Base-by-base conservation (phyloP, 192 early-diverging fungal species). In the Coemansia sp. region DNA sequence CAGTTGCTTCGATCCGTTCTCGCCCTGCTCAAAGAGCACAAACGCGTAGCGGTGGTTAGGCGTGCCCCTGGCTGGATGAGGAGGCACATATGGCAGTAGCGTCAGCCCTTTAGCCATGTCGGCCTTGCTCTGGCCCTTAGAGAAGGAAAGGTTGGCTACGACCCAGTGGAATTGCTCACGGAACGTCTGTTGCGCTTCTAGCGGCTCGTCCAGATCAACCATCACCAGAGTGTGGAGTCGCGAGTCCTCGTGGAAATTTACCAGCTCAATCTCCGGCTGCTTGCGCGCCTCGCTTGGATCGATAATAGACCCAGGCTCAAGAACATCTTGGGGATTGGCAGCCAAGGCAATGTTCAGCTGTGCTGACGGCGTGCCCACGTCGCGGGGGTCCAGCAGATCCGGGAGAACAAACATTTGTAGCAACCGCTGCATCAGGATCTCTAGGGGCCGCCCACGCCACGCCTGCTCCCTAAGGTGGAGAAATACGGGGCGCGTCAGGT, bases 381-480 rank as follows among this genome's bases (percentile, higher is more conserved):
- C 63, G 26, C 87, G 77, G 14, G 76, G 68, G 24, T 84, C 83
- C 16, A 92, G 74, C n/a, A 91, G 53, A 74, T 92, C 91, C 5
- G 91, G 91, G 33, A 88, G 72, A 40, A 92, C 90, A 75, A 78
- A 88, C 91, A 92, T 92, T 69, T 91, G 90, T 40, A 85, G 76
- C 37, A 88, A 58, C 46, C 91, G 86, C 71, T 92, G 86, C 82
- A 88, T 82, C 64, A 90, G 69, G 39, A 86, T 77, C 58, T 68
- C 69, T 18, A 86, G 76, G 23, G 83, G 86, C 62, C 82, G 71
- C 16, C 83, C 80, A 16, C 70, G 65, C 75, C 89, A 92, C 65
- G 85, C 77, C 38, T 83, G 69, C 71, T 88, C 70, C 62, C 76
- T 73, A 76, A 92, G 76, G 71, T 88, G 83, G 62, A 85, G 85